phyloP scores from a whole-genome alignment of 2,329 filamentous ascomycete genomes.

The Microdochium nivale region DNA sequence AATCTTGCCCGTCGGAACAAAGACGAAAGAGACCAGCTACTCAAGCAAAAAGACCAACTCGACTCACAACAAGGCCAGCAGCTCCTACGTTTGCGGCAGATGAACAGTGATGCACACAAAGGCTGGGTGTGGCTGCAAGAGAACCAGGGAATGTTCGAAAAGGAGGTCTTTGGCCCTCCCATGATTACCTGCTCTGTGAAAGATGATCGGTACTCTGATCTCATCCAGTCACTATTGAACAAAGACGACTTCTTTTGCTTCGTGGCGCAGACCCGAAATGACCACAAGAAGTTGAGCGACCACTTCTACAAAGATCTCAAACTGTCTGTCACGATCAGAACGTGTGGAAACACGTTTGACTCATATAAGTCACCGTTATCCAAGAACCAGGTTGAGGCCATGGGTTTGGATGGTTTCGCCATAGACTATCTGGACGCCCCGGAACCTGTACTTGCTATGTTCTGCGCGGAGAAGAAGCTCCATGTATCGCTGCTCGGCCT shows the following conservation, averaged over 20 bases:
- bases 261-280: slow-evolving; percentile 65
- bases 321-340: slow-evolving; percentile 66
- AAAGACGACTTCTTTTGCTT: slow-evolving; percentile 53
- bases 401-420: slow-evolving; percentile 74
- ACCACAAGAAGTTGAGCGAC: slow-evolving; percentile 65
- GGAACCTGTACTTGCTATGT: slow-evolving; percentile 74
- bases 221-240: slow-evolving; percentile 43
- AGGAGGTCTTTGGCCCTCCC: slow-evolving; percentile 72
- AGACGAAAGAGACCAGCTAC: slow-evolving; percentile 25
- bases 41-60: slow-evolving; percentile 47
- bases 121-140: not conserved
- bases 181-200: slow-evolving; percentile 74
- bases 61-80: slow-evolving; percentile 71
- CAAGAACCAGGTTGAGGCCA: slow-evolving; percentile 38
- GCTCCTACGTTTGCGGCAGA: slow-evolving; percentile 50
- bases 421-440: slow-evolving; percentile 75
- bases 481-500: slow-evolving; percentile 60
- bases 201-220: slow-evolving; percentile 54
- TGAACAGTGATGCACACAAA: slow-evolving; percentile 48
- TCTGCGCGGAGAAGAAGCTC: slow-evolving; percentile 66
- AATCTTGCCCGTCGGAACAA: slow-evolving; percentile 31
- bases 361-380: slow-evolving; percentile 47
- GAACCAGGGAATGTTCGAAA: slow-evolving; percentile 47
- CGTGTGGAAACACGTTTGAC: slow-evolving; percentile 43
- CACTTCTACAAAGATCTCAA: slow-evolving; percentile 54